Evolutionary conservation across 768 basidiomycete species (phyloP).

Genomic region (Leccinum fibrillosum): DNA sequence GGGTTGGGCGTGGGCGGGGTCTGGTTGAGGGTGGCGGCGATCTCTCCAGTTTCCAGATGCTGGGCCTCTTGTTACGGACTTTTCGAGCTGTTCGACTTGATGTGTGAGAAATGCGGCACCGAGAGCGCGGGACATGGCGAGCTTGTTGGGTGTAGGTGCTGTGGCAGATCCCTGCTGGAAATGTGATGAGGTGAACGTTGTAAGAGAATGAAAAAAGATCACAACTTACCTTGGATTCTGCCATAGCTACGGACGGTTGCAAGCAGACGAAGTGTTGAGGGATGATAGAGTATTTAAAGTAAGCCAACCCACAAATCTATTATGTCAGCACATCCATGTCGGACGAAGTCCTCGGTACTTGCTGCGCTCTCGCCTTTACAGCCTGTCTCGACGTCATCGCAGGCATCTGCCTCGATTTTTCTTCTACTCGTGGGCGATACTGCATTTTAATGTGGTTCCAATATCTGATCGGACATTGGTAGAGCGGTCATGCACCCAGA

Average conservation of each 20-base stretch:
- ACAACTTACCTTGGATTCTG: conserved; percentile 17
- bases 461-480: not conserved
- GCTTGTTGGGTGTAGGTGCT: conserved; percentile 45
- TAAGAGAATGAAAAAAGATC: not conserved
- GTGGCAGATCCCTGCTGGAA: conserved; percentile 21
- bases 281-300: not conserved
- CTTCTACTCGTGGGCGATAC: conserved; percentile 19
- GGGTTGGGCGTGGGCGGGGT: conserved; percentile 11
- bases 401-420: conserved; percentile 24
- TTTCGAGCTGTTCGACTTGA: conserved; percentile 86
- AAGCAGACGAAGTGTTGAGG: too few relatives aligned
- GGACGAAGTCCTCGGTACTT: conserved; percentile 19
- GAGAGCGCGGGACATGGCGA: conserved; percentile 83
- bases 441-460: not conserved
- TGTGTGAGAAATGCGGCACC: conserved; percentile 86
- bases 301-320: not conserved
- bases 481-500: conserved; percentile 26
- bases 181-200: too few relatives aligned
- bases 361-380: conserved; percentile 14
- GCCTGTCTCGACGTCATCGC: conserved; percentile 22
- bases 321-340: conserved; percentile 11
- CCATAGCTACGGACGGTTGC: conserved; percentile 2
- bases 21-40: conserved; percentile 32
- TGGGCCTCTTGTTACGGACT: conserved; percentile 57
- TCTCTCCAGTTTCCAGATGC: conserved; percentile 64